Percentiles rank a stretch among this genome's conserved stretches.
phyloP scores from a whole-genome alignment of 2,329 filamentous ascomycete species.

The Colletotrichum noveboracense region DNA sequence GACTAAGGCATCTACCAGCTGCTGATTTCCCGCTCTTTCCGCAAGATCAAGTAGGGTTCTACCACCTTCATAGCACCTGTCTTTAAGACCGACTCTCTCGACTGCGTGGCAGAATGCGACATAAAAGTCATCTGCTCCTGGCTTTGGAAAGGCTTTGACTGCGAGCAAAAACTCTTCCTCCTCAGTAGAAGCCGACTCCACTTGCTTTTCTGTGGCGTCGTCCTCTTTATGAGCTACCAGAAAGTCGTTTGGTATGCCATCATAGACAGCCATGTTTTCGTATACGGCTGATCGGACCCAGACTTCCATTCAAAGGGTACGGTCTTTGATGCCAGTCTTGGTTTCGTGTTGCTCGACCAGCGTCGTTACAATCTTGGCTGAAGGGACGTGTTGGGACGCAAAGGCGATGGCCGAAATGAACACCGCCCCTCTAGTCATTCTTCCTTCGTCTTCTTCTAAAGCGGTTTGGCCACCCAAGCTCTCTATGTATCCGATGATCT shows the following conservation, averaged over 20 bases:
- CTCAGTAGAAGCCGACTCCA: not conserved
- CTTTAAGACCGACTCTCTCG: not conserved
- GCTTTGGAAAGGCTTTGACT: not conserved
- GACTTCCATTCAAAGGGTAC: not conserved
- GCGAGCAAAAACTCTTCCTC: fast-evolving
- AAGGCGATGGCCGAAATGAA: not conserved
- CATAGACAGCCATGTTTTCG: not conserved
- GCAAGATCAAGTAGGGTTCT: not conserved
- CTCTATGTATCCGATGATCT: not conserved
- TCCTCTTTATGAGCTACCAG: not conserved
- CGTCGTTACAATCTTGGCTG: not conserved
- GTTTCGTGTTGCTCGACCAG: not conserved
- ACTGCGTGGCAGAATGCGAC: not conserved
- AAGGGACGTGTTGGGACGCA: not conserved
- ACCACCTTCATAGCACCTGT: not conserved
- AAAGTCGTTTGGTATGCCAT: not conserved
- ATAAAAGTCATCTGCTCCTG: not conserved
- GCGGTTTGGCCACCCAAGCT: not conserved
- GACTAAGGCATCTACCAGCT: not conserved
- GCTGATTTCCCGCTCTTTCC: not conserved
- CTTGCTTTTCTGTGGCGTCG: not conserved
- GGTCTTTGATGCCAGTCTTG: not conserved
- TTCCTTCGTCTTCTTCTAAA: not conserved
- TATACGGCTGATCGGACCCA: not conserved
- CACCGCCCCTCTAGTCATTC: not conserved